A percentile compares a stretch with the other conserved stretches of the same genome.
These are phyloP conservation scores for Chenopodium formosanum DNA, from an alignment of 148 eudicot species.

Conservation along the genomic window DNA sequence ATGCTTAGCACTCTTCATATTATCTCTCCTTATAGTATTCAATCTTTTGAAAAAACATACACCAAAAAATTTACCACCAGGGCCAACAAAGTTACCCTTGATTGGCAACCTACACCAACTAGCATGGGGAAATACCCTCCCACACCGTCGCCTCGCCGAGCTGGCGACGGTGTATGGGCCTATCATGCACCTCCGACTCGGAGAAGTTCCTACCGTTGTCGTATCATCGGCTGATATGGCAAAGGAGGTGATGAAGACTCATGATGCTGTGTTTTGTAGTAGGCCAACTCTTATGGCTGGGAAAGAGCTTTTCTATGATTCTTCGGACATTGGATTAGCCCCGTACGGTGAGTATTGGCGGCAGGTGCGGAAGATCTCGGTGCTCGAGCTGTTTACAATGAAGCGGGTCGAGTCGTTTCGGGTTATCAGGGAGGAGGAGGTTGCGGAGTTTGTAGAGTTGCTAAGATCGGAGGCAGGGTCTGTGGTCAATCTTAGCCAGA, in stretches of 20 bases:
- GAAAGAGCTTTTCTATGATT: conserved; percentile 14
- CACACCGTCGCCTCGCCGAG: conserved; percentile 24
- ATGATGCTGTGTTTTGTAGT: background rate
- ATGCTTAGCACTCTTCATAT: too few relatives aligned
- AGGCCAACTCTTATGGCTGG: background rate
- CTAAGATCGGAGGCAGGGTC: background rate
- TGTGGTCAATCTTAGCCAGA: conserved; percentile 28
- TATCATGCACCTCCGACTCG: conserved; percentile 24
- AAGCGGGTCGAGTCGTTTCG: conserved; percentile 16
- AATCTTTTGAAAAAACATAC: background rate
- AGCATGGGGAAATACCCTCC: conserved; percentile 16
- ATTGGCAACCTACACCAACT: conserved; percentile 32
- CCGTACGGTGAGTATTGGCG: conserved; percentile 23
- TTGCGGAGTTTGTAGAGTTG: background rate
- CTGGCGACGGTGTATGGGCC: conserved; percentile 17
- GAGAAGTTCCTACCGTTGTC: conserved; percentile 16
- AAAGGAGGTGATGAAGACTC: background rate
- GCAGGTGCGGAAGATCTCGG: conserved; percentile 22
- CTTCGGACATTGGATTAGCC: conserved; percentile 11
- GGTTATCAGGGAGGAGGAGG: conserved; percentile 24
- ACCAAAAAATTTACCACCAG: conserved; percentile 2
- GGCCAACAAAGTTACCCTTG: conserved; percentile 22
- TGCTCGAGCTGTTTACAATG: conserved; percentile 26
- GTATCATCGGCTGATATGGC: conserved; percentile 13
- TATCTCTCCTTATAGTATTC: background rate